Base-by-base conservation (phyloP, 1,284 basidiomycete species). In the Neonothopanus nambi region DNA sequence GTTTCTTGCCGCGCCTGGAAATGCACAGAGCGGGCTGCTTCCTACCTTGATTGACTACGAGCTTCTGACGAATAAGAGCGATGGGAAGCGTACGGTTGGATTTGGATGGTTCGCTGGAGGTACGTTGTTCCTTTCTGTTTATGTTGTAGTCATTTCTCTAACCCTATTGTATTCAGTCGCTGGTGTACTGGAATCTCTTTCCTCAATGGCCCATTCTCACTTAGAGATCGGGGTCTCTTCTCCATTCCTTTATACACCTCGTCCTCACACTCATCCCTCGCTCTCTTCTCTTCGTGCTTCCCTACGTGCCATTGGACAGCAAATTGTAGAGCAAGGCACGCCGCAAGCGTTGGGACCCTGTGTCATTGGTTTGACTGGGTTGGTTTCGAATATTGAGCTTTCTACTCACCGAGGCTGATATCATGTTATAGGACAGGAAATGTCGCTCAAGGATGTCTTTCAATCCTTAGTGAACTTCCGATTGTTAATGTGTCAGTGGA, bases 101-200 rank as follows among this genome's bases (percentile, higher is more conserved):
- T 95, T 95, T 70, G 93, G 93, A 0, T 92, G 87, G 85, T 92
- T 85, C 62, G 92, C 93, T 1, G 92, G 93, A 66, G 88, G 90
- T 91, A 52, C 54, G 80, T 69, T n/a, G n/a, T n/a, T n/a, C 40
- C 30, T 13, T 38, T 7, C 18, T 28, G 30, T 26, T 17, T 15
- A 6, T 4, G 17, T 26, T 12, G 9, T 50, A 52, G 9, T 41
- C 18, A 50, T n/a, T 18, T n/a, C 12, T 3, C 45, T 41, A 23
- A 44, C 48, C 23, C 33, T n/a, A n/a, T n/a, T 30, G 15, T 41
- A 18, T 54, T 21, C 59, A 92, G 90, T 91, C 53, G 90, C 91
- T 9, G 93, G 93, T 6, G 85, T 87, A 1, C 80, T 93, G 1
- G 93, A 95, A 70, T 87, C 89, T 0, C 76, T 96, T 21, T 82